Percentiles rank a stretch among this genome's conserved stretches.
Conservation (phyloP, 164 flowering plant genomes). For the Kalanchoe fedtschenkoi region DNA sequence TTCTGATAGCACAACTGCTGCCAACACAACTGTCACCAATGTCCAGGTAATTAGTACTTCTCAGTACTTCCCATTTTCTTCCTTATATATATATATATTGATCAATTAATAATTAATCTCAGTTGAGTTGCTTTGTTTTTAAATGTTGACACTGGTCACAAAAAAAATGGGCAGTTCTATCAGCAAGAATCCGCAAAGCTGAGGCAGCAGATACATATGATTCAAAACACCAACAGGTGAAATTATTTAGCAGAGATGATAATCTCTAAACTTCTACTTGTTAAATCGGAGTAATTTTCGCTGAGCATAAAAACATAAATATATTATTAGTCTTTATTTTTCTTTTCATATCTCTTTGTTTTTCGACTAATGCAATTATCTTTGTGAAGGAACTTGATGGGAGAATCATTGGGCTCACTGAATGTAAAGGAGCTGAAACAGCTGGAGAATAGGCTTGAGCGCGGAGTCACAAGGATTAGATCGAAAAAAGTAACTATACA, state of each 20-base stretch:
- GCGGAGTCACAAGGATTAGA: conserved; percentile 60
- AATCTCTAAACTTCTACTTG: neutral
- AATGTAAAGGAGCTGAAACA: conserved; percentile 72
- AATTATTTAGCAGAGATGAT: conserved; percentile 9
- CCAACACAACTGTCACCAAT: conserved; percentile 38
- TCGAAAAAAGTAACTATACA: conserved; percentile 55
- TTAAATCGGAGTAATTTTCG: neutral
- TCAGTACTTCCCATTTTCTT: neutral
- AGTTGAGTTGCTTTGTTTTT: neutral
- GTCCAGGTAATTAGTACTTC: conserved; percentile 36
- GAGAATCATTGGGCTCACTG: conserved; percentile 51
- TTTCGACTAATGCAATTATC: no score
- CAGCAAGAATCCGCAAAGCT: conserved; percentile 75
- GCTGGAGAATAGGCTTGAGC: conserved; percentile 70
- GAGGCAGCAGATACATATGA: conserved; percentile 68
- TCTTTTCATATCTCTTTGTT: neutral
- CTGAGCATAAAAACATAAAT: neutral
- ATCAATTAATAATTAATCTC: neutral
- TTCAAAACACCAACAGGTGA: conserved; percentile 65
- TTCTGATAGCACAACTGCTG: conserved; percentile 36
- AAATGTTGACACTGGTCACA: neutral
- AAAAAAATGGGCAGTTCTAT: conserved; percentile 33
- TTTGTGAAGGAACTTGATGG: conserved; percentile 60
- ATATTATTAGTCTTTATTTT: neutral
- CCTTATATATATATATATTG: neutral